Evolutionary conservation across 148 eudicot genomes (phyloP).

Genomic region (Rhododendron molle): DNA sequence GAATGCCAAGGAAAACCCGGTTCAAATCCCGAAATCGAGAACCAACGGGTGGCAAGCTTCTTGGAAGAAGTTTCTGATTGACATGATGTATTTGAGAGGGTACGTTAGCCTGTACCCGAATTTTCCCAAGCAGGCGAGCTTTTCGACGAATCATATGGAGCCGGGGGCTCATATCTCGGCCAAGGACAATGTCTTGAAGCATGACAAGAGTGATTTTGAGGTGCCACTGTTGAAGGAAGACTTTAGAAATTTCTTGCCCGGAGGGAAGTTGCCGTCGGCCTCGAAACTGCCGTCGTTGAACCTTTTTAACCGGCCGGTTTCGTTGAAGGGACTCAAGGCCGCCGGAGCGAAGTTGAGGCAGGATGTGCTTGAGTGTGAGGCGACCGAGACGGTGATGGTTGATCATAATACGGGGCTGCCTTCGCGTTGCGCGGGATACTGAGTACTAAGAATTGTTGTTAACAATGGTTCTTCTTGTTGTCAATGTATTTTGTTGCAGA

Average conservation of each 20-base stretch:
- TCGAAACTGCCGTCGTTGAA: constrained; percentile 72
- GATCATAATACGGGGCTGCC: constrained; percentile 80
- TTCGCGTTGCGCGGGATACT: constrained; percentile 58
- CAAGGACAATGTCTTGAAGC: constrained; percentile 68
- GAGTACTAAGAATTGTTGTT: constrained; percentile 14
- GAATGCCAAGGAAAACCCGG: constrained; percentile 84
- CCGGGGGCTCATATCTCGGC: constrained; percentile 92
- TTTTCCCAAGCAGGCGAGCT: constrained; percentile 83
- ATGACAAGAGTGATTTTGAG: constrained; percentile 82
- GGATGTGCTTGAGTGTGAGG: constrained; percentile 71
- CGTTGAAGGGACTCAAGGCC: constrained; percentile 75
- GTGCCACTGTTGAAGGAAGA: constrained; percentile 76
- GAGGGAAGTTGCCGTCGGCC: constrained; percentile 76
- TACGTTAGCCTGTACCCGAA: constrained; percentile 86
- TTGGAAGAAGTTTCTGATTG: constrained; percentile 93
- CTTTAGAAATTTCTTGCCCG: constrained; percentile 56
- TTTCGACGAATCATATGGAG: constrained; percentile 97
- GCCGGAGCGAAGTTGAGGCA: constrained; percentile 83
- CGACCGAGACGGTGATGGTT: constrained; percentile 48
- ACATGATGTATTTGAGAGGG: constrained; percentile 95
- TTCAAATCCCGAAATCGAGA: constrained; percentile 86
- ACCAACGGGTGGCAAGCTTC: constrained; percentile 99
- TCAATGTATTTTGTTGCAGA: no score
- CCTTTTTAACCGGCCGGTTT: constrained; percentile 78
- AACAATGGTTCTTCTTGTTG: neutral